phyloP scores from a whole-genome alignment of 495 filamentous ascomycete species.

The Talaromyces trachyspermus region DNA sequence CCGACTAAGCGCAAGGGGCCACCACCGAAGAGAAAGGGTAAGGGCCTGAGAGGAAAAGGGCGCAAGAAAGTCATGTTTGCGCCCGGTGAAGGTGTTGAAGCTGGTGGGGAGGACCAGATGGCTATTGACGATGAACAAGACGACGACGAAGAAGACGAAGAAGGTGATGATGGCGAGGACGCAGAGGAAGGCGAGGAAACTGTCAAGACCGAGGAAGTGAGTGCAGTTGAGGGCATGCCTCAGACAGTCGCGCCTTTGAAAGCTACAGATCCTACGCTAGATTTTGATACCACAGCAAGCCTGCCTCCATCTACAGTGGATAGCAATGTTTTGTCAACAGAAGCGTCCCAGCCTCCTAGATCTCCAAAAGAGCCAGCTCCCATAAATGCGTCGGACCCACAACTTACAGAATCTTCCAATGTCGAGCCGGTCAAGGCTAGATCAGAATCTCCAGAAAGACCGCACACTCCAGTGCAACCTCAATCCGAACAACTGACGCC shows the following conservation, averaged over 20 bases:
- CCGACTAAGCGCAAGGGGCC: conserved; percentile 57
- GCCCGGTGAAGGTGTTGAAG: conserved; percentile 35
- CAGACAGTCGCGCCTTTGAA: conserved; percentile 19
- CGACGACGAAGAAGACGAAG: conserved; percentile 32
- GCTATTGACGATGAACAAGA: conserved; percentile 38
- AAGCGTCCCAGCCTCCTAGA: not conserved
- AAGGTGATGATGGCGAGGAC: conserved; percentile 50
- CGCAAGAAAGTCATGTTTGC: conserved; percentile 58
- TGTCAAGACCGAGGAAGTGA: conserved; percentile 23
- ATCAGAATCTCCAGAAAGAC: not conserved
- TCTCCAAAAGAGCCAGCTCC: not conserved
- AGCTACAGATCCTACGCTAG: conserved; percentile 10
- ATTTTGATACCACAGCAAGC: conserved; percentile 8
- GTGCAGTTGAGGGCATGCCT: too few relatives aligned
- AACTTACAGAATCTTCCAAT: not conserved
- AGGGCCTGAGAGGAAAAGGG: conserved; percentile 57
- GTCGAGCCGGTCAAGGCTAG: conserved; percentile 12
- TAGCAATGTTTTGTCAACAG: not conserved
- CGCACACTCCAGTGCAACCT: conserved; percentile 4
- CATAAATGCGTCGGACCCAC: not conserved
- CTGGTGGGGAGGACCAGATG: conserved; percentile 14
- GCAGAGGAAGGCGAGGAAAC: conserved; percentile 49
- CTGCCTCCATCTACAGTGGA: conserved; percentile 9
- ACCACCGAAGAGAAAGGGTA: conserved; percentile 68
- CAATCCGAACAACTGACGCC: conserved; percentile 16